These are phyloP conservation scores for Sporothrix brunneoviolacea DNA, from an alignment of 2,329 filamentous ascomycete species.

Conservation along the genomic window DNA sequence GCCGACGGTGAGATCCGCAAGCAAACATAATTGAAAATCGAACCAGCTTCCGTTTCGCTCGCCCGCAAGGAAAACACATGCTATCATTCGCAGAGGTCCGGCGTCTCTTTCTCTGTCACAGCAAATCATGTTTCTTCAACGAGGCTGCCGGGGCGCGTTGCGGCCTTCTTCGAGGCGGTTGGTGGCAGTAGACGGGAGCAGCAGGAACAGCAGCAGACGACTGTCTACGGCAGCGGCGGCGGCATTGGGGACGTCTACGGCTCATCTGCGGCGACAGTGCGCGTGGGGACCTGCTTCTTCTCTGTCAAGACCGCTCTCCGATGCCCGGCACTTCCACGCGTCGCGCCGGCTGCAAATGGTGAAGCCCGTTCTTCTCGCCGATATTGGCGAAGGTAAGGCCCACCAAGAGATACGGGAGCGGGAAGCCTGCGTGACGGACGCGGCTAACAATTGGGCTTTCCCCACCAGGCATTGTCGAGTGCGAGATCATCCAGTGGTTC, in stretches of 20 bases:
- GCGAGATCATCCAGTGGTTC: constrained; percentile 99
- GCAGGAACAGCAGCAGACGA: not conserved
- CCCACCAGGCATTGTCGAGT: constrained; percentile 80
- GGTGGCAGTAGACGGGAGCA: not conserved
- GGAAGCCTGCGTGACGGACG: not conserved
- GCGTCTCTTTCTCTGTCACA: not conserved
- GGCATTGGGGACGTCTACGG: not conserved
- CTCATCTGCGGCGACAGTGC: not conserved
- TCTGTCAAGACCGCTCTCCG: not conserved
- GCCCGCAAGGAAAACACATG: no score
- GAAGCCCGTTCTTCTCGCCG: constrained; percentile 75
- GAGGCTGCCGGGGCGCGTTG: constrained; percentile 40
- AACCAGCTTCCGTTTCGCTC: not conserved
- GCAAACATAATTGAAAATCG: not conserved
- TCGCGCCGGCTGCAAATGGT: constrained; percentile 48
- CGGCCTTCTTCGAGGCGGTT: constrained; percentile 30
- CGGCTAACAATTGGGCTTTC: not conserved
- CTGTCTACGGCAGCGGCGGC: not conserved
- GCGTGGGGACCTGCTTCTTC: not conserved
- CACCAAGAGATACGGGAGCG: constrained; percentile 22
- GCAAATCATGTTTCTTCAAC: constrained; percentile 48
- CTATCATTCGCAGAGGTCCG: no score
- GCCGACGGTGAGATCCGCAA: not conserved
- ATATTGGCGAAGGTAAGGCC: constrained; percentile 70
- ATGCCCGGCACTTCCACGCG: constrained; percentile 43